Evolutionary conservation across 495 filamentous ascomycete genomes (phyloP).

Genomic region (Aspergillus leporis): DNA sequence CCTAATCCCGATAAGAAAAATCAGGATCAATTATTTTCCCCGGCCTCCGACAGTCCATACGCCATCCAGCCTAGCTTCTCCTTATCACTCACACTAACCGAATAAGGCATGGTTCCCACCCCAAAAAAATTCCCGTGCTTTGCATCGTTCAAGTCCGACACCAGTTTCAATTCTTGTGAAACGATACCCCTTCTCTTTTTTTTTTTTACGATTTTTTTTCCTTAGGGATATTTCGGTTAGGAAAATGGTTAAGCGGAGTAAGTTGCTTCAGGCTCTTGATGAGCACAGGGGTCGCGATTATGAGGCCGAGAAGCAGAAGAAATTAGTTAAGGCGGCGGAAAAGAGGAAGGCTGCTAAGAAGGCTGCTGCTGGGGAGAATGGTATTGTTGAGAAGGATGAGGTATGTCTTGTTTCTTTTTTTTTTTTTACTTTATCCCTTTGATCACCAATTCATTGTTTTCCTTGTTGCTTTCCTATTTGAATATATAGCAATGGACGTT

Average conservation of each 20-base stretch:
- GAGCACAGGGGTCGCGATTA: slow-evolving; percentile 68
- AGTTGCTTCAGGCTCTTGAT: slow-evolving; percentile 64
- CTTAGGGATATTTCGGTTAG: not conserved
- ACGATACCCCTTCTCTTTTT: slow-evolving; percentile 19
- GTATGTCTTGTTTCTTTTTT: slow-evolving; percentile 10
- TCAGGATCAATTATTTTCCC: slow-evolving; percentile 31
- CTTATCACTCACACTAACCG: slow-evolving; percentile 33
- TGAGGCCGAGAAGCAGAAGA: slow-evolving; percentile 66
- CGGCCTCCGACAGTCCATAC: slow-evolving; percentile 9
- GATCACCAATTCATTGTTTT: not conserved
- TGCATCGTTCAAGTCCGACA: not conserved
- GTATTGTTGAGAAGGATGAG: slow-evolving; percentile 15
- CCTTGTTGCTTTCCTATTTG: not conserved
- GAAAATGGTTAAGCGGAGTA: slow-evolving; percentile 64
- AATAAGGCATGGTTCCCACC: slow-evolving; percentile 26
- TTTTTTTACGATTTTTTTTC: not conserved
- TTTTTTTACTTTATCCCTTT: not conserved
- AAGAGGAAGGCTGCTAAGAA: slow-evolving; percentile 53
- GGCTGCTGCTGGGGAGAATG: slow-evolving; percentile 33
- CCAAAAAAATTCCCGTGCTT: slow-evolving; percentile 46
- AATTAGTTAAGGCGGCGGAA: slow-evolving; percentile 52
- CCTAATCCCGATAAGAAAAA: slow-evolving; percentile 3
- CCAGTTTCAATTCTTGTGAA: slow-evolving; percentile 6
- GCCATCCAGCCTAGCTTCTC: slow-evolving; percentile 12
- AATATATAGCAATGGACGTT: slow-evolving; percentile 11